Base-by-base conservation (phyloP, 1,139 yeast species). In the Taiozyma onychis region DNA sequence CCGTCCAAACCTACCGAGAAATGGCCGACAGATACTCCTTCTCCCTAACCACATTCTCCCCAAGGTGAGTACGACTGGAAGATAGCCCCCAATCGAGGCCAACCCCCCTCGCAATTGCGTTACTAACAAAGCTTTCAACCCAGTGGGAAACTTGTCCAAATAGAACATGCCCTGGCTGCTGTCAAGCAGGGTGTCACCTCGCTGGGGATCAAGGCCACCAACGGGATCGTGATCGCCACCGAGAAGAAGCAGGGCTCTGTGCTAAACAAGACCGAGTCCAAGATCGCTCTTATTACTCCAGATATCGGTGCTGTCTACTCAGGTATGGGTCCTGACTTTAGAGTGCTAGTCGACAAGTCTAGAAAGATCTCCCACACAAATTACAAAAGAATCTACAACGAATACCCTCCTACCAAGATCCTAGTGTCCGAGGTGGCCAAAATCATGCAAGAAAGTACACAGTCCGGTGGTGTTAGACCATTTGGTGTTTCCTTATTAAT, bases 311-410 rank as follows among this genome's bases (percentile, higher is more conserved):
- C 93, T 80, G 90, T 96, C 6, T 95, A 95, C 71, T 81, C 97
- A 18, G 99, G 99, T 30, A 91, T 95, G 98, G 99, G 99, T 14
- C 99, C 99, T 22, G 99, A 95, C 69, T 95, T 88, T 74, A 78
- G 99, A 58, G 96, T 95, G 22, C 78, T 95, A 48, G 90, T 91
- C 44, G 98, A 93, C 69, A 86, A 86, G 67, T 93, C 98, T 14
- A 81, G 99, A 62, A 91, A 89, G 68, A 83, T 87, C 55, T 89
- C 98, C 43, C 99, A 95, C 68, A 84, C 97, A 21, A 81, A 87
- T 64, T 95, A 95, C 71, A 91, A 91, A 73, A 80, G 97, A 65
- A 77, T 91, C 57, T 95, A 93, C 72, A 91, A 93, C 67, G 98
- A 93, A 70, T 88, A 93, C 67, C 99, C 99, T 7, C 98, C 99